Percentiles rank a stretch among this genome's conserved stretches.
phyloP scores from a whole-genome alignment of 2,329 filamentous ascomycete species.

The Stagonosporopsis tanaceti region DNA sequence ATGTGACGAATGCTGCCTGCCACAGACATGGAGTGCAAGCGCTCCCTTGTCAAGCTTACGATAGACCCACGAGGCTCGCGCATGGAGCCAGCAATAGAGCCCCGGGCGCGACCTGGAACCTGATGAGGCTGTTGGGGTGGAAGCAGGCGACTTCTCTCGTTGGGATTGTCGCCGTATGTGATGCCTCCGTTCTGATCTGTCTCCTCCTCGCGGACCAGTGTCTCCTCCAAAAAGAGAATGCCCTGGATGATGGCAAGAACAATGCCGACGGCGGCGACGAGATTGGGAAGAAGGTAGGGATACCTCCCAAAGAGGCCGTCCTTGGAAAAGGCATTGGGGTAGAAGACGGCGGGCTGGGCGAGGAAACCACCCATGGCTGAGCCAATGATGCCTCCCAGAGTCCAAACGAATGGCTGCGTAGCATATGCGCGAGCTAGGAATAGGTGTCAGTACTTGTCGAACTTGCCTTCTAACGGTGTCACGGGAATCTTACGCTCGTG shows the following conservation, averaged over 20 bases:
- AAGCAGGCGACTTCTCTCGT: conserved; percentile 71
- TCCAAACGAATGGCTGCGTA: conserved; percentile 94
- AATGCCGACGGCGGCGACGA: conserved; percentile 80
- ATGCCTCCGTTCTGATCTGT: conserved; percentile 50
- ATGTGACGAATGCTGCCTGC: conserved; percentile 43
- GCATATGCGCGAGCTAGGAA: conserved; percentile 78
- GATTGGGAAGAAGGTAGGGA: conserved; percentile 88
- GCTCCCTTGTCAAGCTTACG: conserved; percentile 34
- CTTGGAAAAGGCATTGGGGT: conserved; percentile 73
- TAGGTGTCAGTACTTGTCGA: conserved; percentile 18
- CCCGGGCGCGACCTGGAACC: conserved; percentile 39
- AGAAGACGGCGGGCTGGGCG: conserved; percentile 77
- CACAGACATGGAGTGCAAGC: conserved; percentile 40
- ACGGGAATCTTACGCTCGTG: conserved; percentile 75
- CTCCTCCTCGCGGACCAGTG: conserved; percentile 50
- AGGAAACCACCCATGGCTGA: conserved; percentile 86
- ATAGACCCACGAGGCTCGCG: conserved; percentile 36
- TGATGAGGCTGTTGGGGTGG: conserved; percentile 57
- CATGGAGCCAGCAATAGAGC: conserved; percentile 37
- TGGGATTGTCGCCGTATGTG: conserved; percentile 73
- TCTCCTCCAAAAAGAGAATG: conserved; percentile 83
- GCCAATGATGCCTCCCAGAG: conserved; percentile 86
- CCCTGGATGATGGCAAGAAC: conserved; percentile 80
- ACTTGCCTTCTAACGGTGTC: background rate
- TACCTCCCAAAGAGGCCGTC: conserved; percentile 77